phyloP scores from a whole-genome alignment of 108 stramenopile species.

The Skeletonema grethae region DNA sequence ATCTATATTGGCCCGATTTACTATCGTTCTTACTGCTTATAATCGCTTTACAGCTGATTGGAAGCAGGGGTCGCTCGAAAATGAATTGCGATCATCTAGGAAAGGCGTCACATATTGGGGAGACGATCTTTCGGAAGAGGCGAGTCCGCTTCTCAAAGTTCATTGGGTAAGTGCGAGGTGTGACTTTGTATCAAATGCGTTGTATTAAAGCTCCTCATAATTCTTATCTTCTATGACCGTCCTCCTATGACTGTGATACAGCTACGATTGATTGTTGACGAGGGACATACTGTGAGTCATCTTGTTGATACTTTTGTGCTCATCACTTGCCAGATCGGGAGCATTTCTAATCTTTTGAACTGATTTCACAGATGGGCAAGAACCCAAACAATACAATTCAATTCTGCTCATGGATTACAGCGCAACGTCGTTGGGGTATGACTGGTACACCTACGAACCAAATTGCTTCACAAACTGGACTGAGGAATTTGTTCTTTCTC shows the following conservation, averaged over 20 bases:
- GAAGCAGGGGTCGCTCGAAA: constrained; percentile 78
- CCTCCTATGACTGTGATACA: too few species aligned
- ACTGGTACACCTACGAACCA: constrained; percentile 87
- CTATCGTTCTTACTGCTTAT: constrained; percentile 72
- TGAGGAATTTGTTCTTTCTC: constrained; percentile 61
- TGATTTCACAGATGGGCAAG: constrained; percentile 57
- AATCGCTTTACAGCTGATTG: constrained; percentile 75
- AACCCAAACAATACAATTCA: constrained; percentile 66
- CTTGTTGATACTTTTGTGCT: background rate
- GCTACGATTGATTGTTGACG: constrained; percentile 71
- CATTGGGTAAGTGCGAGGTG: constrained; percentile 55
- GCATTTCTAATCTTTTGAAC: background rate
- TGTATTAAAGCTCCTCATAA: too few species aligned
- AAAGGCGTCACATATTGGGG: constrained; percentile 26
- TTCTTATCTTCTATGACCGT: too few species aligned
- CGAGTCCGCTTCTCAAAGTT: constrained; percentile 77
- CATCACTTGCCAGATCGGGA: background rate
- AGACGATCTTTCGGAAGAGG: constrained; percentile 21
- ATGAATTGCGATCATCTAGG: constrained; percentile 57
- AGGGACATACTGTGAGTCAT: constrained; percentile 63
- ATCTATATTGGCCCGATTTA: constrained; percentile 60
- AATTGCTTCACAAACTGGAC: constrained; percentile 48
- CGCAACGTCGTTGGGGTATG: constrained; percentile 80
- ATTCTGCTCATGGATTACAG: constrained; percentile 78
- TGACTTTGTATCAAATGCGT: background rate